Evolutionary conservation across 2,329 filamentous ascomycete genomes (phyloP), one percentile per base, ranked within the genome.

Genomic region (Ophiostoma australiae): DNA sequence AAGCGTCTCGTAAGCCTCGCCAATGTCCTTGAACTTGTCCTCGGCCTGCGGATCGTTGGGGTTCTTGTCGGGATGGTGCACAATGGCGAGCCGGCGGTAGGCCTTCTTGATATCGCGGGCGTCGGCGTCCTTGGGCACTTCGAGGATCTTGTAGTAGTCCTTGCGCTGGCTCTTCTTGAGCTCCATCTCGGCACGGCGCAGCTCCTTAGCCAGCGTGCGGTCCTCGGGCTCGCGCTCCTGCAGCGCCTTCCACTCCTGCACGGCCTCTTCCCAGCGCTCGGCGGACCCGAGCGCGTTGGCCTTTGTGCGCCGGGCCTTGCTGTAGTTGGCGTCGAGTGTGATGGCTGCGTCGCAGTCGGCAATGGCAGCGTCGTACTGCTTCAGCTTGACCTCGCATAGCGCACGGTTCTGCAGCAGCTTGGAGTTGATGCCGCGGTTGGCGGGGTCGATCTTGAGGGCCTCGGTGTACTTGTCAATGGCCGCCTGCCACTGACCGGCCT

Each of bases 101-200:
- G 94, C 95, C 83, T 94, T 94, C 86, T 98, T 99, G 84, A 99
- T 95, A 70, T 95, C 89, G 71, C 85, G 85, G 31, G 97, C 93
- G 58, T 87, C 87, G 52, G 93, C 93, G 73, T 94, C 91, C 84
- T 97, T 98, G 72, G 91, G 84, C 10, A 99, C 83, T 6, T 90
- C 91, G 70, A 99, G 88, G 75, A 98, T 97, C 87, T 97, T 97
- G 85, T 99, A 99, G 83, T 97, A 98, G 78, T 99, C 95, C 82
- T 99, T 99, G 73, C 95, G 87, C 82, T 94, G 91, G 80, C 91
- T 91, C 89, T 98, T 98, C 89, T 99, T 99, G 74, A 98, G 84
- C 82, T 99, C 95, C 35, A 97, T 84, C 82, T 99, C 94, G 1
- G 94, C 95, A 76, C 90, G 91, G 71, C 92, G 90, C 65, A 98